Base-by-base conservation (phyloP, 192 early-diverging fungal genomes). In the Spizellomyces punctatus region DNA sequence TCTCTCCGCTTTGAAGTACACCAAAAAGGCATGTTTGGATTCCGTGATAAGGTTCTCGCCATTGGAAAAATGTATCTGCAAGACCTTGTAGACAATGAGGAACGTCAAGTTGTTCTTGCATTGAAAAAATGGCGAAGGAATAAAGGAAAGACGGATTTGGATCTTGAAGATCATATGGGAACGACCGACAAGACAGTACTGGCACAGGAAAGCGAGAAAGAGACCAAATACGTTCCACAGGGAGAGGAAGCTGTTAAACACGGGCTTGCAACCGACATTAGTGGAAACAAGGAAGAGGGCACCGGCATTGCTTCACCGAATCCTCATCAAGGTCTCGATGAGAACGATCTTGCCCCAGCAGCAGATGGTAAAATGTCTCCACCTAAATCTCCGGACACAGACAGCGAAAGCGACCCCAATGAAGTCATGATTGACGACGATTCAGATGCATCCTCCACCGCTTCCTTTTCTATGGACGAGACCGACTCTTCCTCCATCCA, bases 41-140 rank as follows among this genome's bases (percentile, higher is more conserved):
- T 55, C 42, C 17, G 55, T 14, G 58, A 58, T 55, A 60, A 63
- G 44, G 57, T 63, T 14, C 45, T 75, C 8, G 74, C 67, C 45
- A 46, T 70, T 41, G 74, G 74, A 41, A 68, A 70, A 55, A 69
- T 75, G 74, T 75, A 44, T 22, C 27, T 64, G 19, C 67, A 70
- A 52, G 74, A 75, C 56, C 22, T 75, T 44, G 63, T 60, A 10
- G 74, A 75, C 49, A 49, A 56, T 10, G 17, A 69, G 14, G 46
- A 62, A 41, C 58, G 52, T 8, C 46, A 69, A 14, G 67, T 69
- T 9, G 61, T 63, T 8, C 52, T 75, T 57, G 50, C n/a, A 4
- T 46, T 75, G 21, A 63, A 69, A 43, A 58, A 67, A 36, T 70
- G 60, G 67, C 58, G 58, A 58, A 16, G 60, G 41, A 44, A 48